Percentiles rank a stretch among this genome's conserved stretches.
Conservation (phyloP, 768 basidiomycete species). For the Hygrocybe punicea region DNA sequence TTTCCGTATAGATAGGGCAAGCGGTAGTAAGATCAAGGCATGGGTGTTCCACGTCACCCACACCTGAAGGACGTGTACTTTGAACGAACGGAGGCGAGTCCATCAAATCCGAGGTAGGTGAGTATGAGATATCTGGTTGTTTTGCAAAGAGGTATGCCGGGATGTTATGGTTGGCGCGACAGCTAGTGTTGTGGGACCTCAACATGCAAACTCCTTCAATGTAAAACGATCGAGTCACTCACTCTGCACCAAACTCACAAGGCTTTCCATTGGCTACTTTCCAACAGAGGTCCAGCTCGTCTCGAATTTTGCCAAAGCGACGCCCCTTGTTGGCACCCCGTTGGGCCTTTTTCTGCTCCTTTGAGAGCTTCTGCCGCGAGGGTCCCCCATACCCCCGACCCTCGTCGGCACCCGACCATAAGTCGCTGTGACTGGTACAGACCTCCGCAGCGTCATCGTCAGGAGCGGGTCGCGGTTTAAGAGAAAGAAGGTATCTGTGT, state of each 20-base stretch:
- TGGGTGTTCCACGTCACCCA: constrained; percentile 21
- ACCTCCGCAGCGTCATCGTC: constrained; percentile 36
- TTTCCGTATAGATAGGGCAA: constrained; percentile 67
- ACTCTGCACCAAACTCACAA: constrained; percentile 73
- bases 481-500: constrained; percentile 34
- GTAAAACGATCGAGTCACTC: constrained; percentile 23
- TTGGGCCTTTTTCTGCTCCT: constrained; percentile 68
- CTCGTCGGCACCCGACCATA: not conserved
- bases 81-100: constrained; percentile 51
- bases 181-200: constrained; percentile 41
- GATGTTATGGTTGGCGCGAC: constrained; percentile 79
- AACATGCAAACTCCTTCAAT: not conserved
- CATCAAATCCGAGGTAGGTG: constrained; percentile 42
- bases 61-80: constrained; percentile 6
- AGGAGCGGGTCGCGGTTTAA: constrained; percentile 22
- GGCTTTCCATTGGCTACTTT: constrained; percentile 62
- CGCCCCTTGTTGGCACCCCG: constrained; percentile 83
- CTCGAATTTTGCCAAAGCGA: constrained; percentile 70
- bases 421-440: not conserved
- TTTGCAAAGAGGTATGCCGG: constrained; percentile 72
- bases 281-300: constrained; percentile 83
- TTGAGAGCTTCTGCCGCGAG: constrained; percentile 41
- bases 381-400: constrained; percentile 21
- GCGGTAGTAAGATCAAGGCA: constrained; percentile 46
- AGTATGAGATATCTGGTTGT: constrained; percentile 65